A percentile compares a stretch with the other conserved stretches of the same genome.
Conservation (phyloP, 2,329 filamentous ascomycete genomes). For the Aspergillus sp. region DNA sequence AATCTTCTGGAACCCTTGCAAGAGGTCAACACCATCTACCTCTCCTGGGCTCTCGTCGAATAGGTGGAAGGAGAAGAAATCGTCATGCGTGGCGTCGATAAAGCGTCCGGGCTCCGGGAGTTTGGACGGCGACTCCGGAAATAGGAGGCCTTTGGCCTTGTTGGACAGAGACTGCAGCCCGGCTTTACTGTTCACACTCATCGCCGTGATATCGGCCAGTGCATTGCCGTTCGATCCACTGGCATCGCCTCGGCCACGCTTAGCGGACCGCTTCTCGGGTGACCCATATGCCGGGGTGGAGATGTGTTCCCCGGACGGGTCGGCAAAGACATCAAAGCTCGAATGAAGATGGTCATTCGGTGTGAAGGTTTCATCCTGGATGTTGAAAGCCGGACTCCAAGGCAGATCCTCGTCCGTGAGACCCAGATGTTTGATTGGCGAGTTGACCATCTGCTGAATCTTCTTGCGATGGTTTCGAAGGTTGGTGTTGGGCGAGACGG, state of each 20-base stretch:
- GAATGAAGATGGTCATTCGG: conserved; percentile 44
- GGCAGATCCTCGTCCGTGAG: conserved; percentile 41
- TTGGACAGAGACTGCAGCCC: conserved; percentile 35
- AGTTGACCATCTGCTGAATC: conserved; percentile 78
- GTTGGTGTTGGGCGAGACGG: conserved; percentile 90
- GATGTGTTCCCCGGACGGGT: conserved; percentile 36
- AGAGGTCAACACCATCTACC: conserved; percentile 45
- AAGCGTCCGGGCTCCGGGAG: conserved; percentile 30
- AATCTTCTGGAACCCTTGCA: conserved; percentile 50
- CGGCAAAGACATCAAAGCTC: conserved; percentile 58
- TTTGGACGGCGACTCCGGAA: conserved; percentile 43
- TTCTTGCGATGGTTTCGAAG: conserved; percentile 82
- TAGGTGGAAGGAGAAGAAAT: conserved; percentile 49
- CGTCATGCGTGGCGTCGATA: conserved; percentile 40
- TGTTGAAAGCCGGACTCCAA: conserved; percentile 52
- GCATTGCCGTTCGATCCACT: conserved; percentile 50
- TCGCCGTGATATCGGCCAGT: conserved; percentile 46
- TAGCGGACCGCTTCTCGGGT: conserved; percentile 54
- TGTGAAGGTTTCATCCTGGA: conserved; percentile 46
- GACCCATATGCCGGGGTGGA: conserved; percentile 48
- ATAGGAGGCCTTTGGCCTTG: conserved; percentile 31
- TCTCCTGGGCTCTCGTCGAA: conserved; percentile 45
- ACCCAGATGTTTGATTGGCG: conserved; percentile 58
- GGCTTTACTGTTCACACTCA: conserved; percentile 35
- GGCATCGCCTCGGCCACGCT: conserved; percentile 52